phyloP scores from a whole-genome alignment of 176 grass and related monocot genomes.

The Bromus sterilis region DNA sequence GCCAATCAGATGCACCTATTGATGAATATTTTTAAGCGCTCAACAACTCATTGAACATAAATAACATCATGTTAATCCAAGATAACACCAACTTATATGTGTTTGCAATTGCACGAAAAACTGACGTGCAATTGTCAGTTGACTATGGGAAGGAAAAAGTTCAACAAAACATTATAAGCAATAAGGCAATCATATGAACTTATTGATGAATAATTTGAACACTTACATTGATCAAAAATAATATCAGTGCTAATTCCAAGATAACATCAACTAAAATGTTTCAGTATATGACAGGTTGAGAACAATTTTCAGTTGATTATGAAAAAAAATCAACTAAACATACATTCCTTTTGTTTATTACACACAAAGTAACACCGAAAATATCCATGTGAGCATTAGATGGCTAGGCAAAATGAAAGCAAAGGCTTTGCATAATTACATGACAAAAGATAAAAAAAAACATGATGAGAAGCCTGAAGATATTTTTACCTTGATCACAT shows the following conservation, averaged over 20 bases:
- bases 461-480: neutral
- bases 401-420: neutral
- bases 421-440: neutral
- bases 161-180: too few relatives aligned
- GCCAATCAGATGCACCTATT: neutral
- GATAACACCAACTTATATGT: neutral
- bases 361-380: neutral
- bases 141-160: too few relatives aligned
- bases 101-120: too few relatives aligned
- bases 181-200: too few relatives aligned
- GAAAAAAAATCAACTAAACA: neutral
- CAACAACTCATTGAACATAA: neutral
- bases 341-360: neutral
- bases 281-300: neutral
- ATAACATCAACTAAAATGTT: neutral
- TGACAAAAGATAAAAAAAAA: neutral
- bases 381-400: neutral
- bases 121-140: too few relatives aligned
- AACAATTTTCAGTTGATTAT: neutral
- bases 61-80: neutral
- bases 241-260: neutral
- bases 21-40: neutral
- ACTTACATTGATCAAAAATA: neutral
- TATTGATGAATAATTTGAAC: neutral
- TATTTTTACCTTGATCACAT: slow-evolving; percentile 72